Percentiles rank a stretch among this genome's conserved stretches.
Evolutionary conservation across 2,329 filamentous ascomycete species (phyloP).

Genomic region (Colletotrichum horii): DNA sequence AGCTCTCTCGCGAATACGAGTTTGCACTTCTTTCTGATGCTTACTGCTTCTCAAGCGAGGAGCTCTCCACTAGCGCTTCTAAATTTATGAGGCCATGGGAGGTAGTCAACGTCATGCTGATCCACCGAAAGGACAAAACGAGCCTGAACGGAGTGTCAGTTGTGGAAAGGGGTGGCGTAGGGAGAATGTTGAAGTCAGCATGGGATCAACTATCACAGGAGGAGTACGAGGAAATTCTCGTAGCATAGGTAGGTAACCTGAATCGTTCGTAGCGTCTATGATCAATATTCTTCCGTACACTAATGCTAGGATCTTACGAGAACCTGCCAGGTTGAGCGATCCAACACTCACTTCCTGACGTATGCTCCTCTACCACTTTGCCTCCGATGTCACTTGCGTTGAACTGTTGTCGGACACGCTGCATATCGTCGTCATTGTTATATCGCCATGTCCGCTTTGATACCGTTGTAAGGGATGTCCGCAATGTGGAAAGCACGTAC

Average conservation of each 20-base stretch:
- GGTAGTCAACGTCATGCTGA: neutral
- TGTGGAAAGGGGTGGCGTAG: neutral
- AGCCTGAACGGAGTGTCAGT: neutral
- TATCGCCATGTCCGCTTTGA: neutral
- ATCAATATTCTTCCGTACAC: neutral
- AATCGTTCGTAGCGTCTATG: neutral
- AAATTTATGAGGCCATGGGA: neutral
- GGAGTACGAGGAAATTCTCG: neutral
- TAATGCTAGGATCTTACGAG: neutral
- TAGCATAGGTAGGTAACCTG: neutral
- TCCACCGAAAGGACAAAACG: neutral
- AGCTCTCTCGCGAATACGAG: neutral
- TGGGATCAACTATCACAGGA: neutral
- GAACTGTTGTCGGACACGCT: neutral
- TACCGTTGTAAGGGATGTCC: neutral
- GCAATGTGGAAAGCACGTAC: neutral
- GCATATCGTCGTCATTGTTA: neutral
- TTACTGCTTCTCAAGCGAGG: neutral
- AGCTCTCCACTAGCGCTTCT: neutral
- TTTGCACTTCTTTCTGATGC: neutral
- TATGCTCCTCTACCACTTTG: neutral
- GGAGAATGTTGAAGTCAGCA: neutral
- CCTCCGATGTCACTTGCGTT: neutral
- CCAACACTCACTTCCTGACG: neutral
- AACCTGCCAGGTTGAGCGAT: neutral